These are phyloP conservation scores for Colletotrichum sp. DNA, from an alignment of 2,329 filamentous ascomycete genomes.

Conservation along the genomic window DNA sequence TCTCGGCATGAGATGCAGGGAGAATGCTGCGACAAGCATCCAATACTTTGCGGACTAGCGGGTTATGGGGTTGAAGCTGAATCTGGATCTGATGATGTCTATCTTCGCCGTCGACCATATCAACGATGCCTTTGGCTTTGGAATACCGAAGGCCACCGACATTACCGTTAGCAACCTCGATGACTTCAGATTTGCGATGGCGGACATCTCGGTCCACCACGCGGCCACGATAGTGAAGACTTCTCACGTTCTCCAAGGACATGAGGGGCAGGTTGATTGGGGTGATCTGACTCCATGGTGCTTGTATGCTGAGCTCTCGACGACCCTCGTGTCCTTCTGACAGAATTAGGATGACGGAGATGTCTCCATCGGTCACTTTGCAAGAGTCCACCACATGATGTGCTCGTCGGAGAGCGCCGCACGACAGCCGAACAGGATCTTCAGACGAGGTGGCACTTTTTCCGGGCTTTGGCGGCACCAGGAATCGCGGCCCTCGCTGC, in stretches of 20 bases:
- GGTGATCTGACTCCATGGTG: conserved; percentile 76
- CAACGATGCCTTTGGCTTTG: conserved; percentile 65
- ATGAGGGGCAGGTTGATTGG: conserved; percentile 69
- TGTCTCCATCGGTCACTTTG: conserved; percentile 69
- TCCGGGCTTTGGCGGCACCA: conserved; percentile 23
- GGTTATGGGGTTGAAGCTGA: conserved; percentile 67
- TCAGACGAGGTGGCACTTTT: conserved; percentile 26
- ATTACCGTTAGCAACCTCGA: conserved; percentile 51
- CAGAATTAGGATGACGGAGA: conserved; percentile 73
- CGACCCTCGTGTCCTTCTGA: conserved; percentile 68
- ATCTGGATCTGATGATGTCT: conserved; percentile 71
- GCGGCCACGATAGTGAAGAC: conserved; percentile 60
- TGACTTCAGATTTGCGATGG: conserved; percentile 48
- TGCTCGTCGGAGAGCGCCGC: conserved; percentile 60
- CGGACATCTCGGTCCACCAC: conserved; percentile 57
- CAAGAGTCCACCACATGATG: conserved; percentile 76
- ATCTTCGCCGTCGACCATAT: conserved; percentile 67
- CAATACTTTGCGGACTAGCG: conserved; percentile 66
- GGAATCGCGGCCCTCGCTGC: conserved; percentile 13
- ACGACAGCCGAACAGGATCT: conserved; percentile 47
- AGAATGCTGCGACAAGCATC: conserved; percentile 69
- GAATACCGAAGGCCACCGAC: conserved; percentile 63
- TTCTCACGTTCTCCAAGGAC: conserved; percentile 63
- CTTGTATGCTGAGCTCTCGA: conserved; percentile 73
- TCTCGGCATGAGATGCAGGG: conserved; percentile 62